Conservation (phyloP, 2,329 filamentous ascomycete genomes). For the Neurospora crassa region DNA sequence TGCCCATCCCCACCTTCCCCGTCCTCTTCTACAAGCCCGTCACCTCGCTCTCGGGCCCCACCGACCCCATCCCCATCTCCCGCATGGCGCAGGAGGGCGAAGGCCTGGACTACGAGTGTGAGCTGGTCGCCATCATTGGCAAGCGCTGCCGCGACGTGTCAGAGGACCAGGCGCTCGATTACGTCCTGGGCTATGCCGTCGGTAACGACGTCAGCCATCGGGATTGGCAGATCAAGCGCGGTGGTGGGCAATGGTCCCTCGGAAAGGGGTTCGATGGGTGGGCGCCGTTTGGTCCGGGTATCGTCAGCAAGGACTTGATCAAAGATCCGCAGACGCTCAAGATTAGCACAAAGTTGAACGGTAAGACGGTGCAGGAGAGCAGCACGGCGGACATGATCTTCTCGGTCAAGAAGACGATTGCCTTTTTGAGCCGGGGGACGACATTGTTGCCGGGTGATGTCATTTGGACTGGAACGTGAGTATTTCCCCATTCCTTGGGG, state of each 20-base stretch:
- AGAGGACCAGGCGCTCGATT: slow-evolving; percentile 55
- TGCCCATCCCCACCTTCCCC: slow-evolving; percentile 61
- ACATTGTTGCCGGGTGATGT: slow-evolving; percentile 55
- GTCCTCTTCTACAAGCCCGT: slow-evolving; percentile 66
- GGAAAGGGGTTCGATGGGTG: slow-evolving; percentile 70
- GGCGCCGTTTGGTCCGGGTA: slow-evolving; percentile 64
- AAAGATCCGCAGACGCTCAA: slow-evolving; percentile 45
- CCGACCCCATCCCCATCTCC: slow-evolving; percentile 57
- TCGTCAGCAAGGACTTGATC: slow-evolving; percentile 49
- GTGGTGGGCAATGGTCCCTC: slow-evolving; percentile 60
- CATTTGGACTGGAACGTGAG: slow-evolving; percentile 56
- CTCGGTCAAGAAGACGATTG: slow-evolving; percentile 46
- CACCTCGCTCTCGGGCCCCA: slow-evolving; percentile 55
- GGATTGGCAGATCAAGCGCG: slow-evolving; percentile 62
- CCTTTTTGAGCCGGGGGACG: slow-evolving; percentile 51
- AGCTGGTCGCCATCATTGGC: slow-evolving; percentile 65
- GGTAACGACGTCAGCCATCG: slow-evolving; percentile 76
- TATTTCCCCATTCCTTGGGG: slow-evolving; percentile 13
- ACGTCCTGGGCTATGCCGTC: slow-evolving; percentile 65
- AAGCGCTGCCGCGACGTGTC: slow-evolving; percentile 55
- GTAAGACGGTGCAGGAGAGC: slow-evolving; percentile 43
- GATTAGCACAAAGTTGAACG: slow-evolving; percentile 52
- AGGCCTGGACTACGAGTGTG: slow-evolving; percentile 73
- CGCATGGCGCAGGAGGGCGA: slow-evolving; percentile 52
- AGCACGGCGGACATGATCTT: slow-evolving; percentile 56